Evolutionary conservation across 2,329 filamentous ascomycete species (phyloP), one percentile per base, ranked within the genome.

Genomic region (Apiospora arundinis): DNA sequence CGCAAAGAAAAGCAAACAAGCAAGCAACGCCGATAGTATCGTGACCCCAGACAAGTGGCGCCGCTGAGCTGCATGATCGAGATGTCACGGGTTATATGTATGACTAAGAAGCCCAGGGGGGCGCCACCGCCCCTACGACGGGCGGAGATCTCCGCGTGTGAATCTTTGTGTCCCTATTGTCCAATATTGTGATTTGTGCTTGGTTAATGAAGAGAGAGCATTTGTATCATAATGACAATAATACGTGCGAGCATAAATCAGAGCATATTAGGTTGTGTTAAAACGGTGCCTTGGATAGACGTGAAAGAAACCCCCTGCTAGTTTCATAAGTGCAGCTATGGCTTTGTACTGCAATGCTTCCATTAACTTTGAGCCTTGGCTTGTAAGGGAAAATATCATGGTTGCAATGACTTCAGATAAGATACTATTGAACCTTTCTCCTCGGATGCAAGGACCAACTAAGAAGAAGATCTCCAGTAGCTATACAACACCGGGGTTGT

Each of bases 11-110:
- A n/a, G 45, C 45, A 48, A 48, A 48, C 45, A n/a, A 48, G 21
- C 45, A 21, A 32, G 32, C 32, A 32, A 32, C 3, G 3, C 32
- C 32, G 6, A 32, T 32, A 18, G n/a, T 63, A 40, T 63, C 56
- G 52, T 40, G n/a, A n/a, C 32, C 56, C 56, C 21, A 63, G 28
- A 63, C 56, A 63, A 14, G 56, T 63, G 56, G 56, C 56, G 32
- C 8, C 56, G 56, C 28, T 37, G 56, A 63, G 56, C 56, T 63
- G 56, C 56, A 63, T 37, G 56, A 40, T 63, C 56, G 40, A 63
- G 56, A 63, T 37, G 56, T 63, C 56, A 63, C 56, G 56, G 56
- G 56, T 40, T 63, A 3, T 32, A 32, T 6, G 6, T 32, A 40
- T 63, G 37, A 63, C 56, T 40, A 40, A 63, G 25, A 40, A 60